Base-by-base conservation (phyloP, 164 flowering plant genomes). In the Saururus chinensis region DNA sequence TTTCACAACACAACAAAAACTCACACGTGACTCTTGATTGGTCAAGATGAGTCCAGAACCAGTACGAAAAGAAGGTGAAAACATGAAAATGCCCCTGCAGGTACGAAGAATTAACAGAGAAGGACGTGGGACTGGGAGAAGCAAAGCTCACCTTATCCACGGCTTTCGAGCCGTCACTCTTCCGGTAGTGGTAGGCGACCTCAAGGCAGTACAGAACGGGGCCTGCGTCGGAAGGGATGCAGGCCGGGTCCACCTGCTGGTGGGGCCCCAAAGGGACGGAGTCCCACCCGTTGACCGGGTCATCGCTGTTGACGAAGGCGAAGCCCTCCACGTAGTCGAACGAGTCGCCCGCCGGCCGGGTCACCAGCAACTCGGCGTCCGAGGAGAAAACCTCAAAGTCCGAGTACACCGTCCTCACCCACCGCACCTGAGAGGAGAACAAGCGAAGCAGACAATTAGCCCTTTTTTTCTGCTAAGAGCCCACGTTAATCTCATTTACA, bases 251-350 rank as follows among this genome's bases (percentile, higher is more conserved):
- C 57, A 89, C 80, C 25, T 22, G 7, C 11, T 75, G 80, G 45
- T 65, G 59, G 55, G 79, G 64, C 19, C 60, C 65, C 14, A 89
- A 23, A 0, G 85, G 81, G 10, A 92, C 95, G 12, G 86, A 64
- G 8, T 81, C 84, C 82, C 87, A 81, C 9, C 95, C 96, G 59
- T 81, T 82, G 14, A 82, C 78, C 24, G 83, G 84, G 76, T 89
- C 88, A 20, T 82, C 81, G 55, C 78, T 79, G 80, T 89, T 87
- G 23, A 80, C 81, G 62, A 92, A 87, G 0, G 65, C 96, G 58
- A 85, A 89, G 0, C 98, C 98, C 67, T 92, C 98, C 14, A 89
- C 73, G 80, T 89, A 92, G 54, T 92, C 92, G 23, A 92, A 84
- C 68, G 89, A 74, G 5, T 67, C 73, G 42, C 23, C 61, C 17